Evolutionary conservation across 116 monocot genomes (phyloP), one percentile per base, ranked within the genome.

Genomic region (Posidonia oceanica): DNA sequence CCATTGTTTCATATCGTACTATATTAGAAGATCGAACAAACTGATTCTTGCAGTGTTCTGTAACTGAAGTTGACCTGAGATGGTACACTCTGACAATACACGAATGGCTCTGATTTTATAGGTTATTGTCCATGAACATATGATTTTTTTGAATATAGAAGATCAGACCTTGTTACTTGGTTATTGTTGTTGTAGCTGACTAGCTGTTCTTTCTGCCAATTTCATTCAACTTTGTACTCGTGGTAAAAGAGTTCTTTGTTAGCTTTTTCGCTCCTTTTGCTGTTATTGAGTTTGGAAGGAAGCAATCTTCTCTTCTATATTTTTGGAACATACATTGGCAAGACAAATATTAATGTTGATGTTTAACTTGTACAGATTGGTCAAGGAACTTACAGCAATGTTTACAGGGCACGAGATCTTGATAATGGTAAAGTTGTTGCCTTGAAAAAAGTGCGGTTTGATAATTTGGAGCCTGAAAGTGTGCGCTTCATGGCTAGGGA

Each of bases 401-500:
- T 86, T 39, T 86, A 80, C 67, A 82, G 68, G 67, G 86, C 86
- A 6, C 80, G 78, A 11, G 86, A 86, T 70, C 80, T 86, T 58
- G 75, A 80, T 29, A 86, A 69, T 10, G 77, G 83, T 3, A 86
- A 86, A 73, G 67, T 80, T 62, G 86, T 82, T 63, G 86, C 86
- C 14, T 75, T 86, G 40, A 86, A 86, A 69, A 82, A 82, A 63
- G 86, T 86, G 72, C 75, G 86, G 54, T 86, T 86, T 72, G 66
- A 80, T 36, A 86, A 86, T 60, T 72, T 82, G 80, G 82, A 86
- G 53, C 77, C 86, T 61, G 86, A 86, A 62, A 86, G 86, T 75
- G 80, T 86, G 11, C 77, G 82, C 6, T 86, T 86, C 65, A 86
- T 86, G 86, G 86, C 86, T 6, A 74, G 86, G 36, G 86, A 86